A percentile compares a stretch with the other conserved stretches of the same genome.
These are phyloP conservation scores for Verticillium tricorpus DNA, from an alignment of 2,329 filamentous ascomycete genomes.

Conservation along the genomic window DNA sequence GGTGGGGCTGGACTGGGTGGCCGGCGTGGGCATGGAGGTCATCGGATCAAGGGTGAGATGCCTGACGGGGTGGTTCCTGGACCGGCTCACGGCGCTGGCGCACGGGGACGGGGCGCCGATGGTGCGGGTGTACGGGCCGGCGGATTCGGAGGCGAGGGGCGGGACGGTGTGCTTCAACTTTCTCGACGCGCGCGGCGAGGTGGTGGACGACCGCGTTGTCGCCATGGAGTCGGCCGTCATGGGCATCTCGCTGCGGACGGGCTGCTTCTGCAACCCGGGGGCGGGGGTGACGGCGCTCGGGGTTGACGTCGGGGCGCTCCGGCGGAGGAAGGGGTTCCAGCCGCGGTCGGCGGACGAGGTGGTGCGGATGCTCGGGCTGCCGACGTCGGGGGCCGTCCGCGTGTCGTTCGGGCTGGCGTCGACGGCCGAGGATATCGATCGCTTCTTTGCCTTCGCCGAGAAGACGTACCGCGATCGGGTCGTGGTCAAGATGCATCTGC, in stretches of 20 bases:
- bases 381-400: slow-evolving; percentile 27
- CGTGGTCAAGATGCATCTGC: slow-evolving; percentile 5
- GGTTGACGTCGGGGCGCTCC: slow-evolving; percentile 14
- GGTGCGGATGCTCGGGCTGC: slow-evolving; percentile 13
- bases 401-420: slow-evolving; percentile 35
- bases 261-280: slow-evolving; percentile 39
- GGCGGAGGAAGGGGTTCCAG: slow-evolving; percentile 7
- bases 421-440: slow-evolving; percentile 27
- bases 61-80: slow-evolving; percentile 31
- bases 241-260: slow-evolving; percentile 32
- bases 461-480: slow-evolving; percentile 26
- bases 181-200: slow-evolving; percentile 23
- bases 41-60: slow-evolving; percentile 27
- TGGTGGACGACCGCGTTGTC: slow-evolving; percentile 32
- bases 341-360: slow-evolving; percentile 17
- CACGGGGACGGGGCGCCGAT: slow-evolving; percentile 29
- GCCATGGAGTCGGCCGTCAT: slow-evolving; percentile 24
- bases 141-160: slow-evolving; percentile 21
- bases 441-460: slow-evolving; percentile 26
- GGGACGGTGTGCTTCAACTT: slow-evolving; percentile 34
- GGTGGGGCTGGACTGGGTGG: slow-evolving; percentile 30
- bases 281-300: slow-evolving; percentile 29
- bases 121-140: slow-evolving; percentile 29
- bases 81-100: slow-evolving; percentile 20
- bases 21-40: slow-evolving; percentile 18